Percentiles rank a stretch among this genome's conserved stretches.
Evolutionary conservation across 495 filamentous ascomycete genomes (phyloP).

Genomic region (Talaromyces liani): DNA sequence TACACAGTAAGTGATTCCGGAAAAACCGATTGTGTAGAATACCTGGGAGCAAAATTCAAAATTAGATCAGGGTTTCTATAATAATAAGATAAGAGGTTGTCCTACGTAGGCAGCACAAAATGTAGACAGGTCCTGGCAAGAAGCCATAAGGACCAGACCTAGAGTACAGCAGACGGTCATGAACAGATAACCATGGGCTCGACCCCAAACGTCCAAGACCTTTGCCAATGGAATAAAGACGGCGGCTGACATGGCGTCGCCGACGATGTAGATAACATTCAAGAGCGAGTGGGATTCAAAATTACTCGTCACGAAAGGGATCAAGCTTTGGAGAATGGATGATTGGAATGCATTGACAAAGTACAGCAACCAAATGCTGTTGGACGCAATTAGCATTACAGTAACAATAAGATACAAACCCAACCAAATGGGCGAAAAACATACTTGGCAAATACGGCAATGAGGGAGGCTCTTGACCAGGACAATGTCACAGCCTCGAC

Average conservation of each 20-base stretch:
- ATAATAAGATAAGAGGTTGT: neutral
- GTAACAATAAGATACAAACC: neutral
- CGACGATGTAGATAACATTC: constrained; percentile 22
- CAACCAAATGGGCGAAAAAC: constrained; percentile 4
- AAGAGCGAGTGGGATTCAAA: constrained; percentile 27
- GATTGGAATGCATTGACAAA: constrained; percentile 39
- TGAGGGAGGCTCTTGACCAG: constrained; percentile 33
- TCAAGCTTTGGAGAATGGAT: constrained; percentile 21
- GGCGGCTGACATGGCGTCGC: constrained; percentile 48
- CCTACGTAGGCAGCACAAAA: constrained; percentile 41
- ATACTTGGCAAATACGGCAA: constrained; percentile 33
- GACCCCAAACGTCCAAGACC: constrained; percentile 57
- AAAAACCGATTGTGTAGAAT: constrained; percentile 44
- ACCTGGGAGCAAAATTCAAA: constrained; percentile 27
- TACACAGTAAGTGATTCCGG: constrained; percentile 45
- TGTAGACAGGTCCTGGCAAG: constrained; percentile 34
- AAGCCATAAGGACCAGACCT: constrained; percentile 42
- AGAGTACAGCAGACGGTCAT: constrained; percentile 28
- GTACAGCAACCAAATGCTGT: constrained; percentile 41
- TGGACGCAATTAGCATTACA: neutral
- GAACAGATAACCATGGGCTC: constrained; percentile 43
- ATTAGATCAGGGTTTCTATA: neutral
- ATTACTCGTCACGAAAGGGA: constrained; percentile 24
- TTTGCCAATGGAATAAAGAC: constrained; percentile 56
- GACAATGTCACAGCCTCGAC: constrained; percentile 36